Evolutionary conservation across 352 stramenopile genomes (phyloP), one percentile per base, ranked within the genome.

Genomic region (Elongisporangium prolatum): DNA sequence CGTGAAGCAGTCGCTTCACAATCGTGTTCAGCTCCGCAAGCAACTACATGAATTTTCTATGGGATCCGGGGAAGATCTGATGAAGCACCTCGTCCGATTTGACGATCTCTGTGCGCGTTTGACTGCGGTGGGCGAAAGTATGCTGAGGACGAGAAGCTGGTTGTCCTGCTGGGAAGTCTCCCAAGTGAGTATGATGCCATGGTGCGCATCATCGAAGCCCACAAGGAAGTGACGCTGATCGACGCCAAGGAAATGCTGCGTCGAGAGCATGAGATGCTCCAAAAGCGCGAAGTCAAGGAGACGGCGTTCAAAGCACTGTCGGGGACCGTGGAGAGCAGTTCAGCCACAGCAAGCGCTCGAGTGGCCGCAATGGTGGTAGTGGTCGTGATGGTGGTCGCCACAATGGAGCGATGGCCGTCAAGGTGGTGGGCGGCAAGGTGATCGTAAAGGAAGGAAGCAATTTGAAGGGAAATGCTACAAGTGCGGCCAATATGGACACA

Each of bases 1-100:
- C 34, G 59, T 53, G 13, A 61, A 69, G 20, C 50, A 65, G 54
- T 63, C 28, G 16, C 52, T 60, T 17, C 49, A 65, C 58, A 61
- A 69, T 21, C 63, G 58, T 5, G 63, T 69, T 3, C 65, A 72
- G 49, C 48, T 72, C n/a, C 40, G 65, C 4, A 63, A 63, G 25
- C 20, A 72, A 38, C 28, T 68, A 0, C 48, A 69, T 7, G 65
- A 66, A 5, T 72, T 68, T 25, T 48, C 4, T 17, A 28, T 44
- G 21, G 22, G 1, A 0, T 13, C n/a, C 2, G 64, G 65, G 4
- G 53, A 44, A 11, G 14, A 66, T 14, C 34, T 64, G 22, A 68
- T 71, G 48, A 22, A 68, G 13, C 56, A 71, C 34, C 14, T 71
- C 8, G 48, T 71, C 16, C n/a, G 16, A n/a, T 64, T 71, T 18